Evolutionary conservation across 2,329 filamentous ascomycete species (phyloP), one percentile per base, ranked within the genome.

Genomic region (Purpureocillium lavendulum): DNA sequence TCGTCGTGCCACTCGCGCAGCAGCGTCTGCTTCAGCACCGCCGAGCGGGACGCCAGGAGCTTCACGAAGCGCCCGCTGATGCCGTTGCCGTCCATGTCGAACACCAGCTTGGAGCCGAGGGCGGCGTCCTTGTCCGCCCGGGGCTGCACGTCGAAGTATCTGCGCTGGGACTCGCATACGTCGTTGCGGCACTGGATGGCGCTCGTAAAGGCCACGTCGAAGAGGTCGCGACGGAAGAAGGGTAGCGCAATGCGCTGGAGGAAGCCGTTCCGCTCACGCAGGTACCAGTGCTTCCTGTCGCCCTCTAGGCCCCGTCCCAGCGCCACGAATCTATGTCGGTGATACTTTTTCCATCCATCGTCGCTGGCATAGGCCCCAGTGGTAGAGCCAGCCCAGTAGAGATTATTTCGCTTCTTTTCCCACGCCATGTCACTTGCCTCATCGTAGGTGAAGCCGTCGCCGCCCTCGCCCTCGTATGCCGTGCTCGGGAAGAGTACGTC

Each of bases 1-100:
- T 77, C 72, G 42, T 77, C 71, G 42, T 78, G 73, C 75, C 75
- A 79, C 51, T 78, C 75, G 3, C 64, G 59, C 7, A 75, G 54
- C 0, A 77, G 47, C 0, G 71, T 73, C 45, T 70, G 64, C 48
- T 77, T 79, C 13, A 79, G 50, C 0, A 69, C 67, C 1, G 61
- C 48, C 2, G 65, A 69, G 3, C 56, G 60, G 1, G 69, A 73
- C 0, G 66, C 63, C 2, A 79, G 53, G 0, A 77, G 53, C 30
- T 64, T 64, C 48, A 72, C 70, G 48, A 64, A 79, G 1, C 73
- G 65, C 0, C 71, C 73, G 26, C 67, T 73, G 41, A 73, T 69
- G 4, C 69, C 67, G 49, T 77, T 77, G 2, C 74, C 75, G 49
- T 78, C 75, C 2, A 74, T 41, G 42, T 78, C 75, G 39, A 77